Evolutionary conservation across 345 rosid species (phyloP), one percentile per base, ranked within the genome.

Genomic region (Lenwebbia sp.): DNA sequence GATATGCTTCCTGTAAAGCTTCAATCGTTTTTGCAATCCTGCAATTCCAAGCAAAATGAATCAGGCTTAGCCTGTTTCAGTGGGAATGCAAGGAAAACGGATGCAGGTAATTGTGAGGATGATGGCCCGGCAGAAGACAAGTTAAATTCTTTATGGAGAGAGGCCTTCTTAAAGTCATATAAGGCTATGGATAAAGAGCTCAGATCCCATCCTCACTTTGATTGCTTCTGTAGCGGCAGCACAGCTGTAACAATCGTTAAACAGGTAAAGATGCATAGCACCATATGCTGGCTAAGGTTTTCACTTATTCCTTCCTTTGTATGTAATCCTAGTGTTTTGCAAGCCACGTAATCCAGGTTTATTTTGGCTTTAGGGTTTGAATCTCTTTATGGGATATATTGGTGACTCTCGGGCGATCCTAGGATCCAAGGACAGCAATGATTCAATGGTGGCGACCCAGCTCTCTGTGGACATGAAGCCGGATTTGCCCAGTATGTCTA

Each of bases 221-320:
- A 98, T 86, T 96, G 99, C 93, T 96, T 98, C 93, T 98, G 99
- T 86, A 98, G 99, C 86, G 99, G 99, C 86, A 93, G 99, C 92
- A 98, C 99, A 54, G 96, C 99, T 44, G 93, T 96, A 81, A 93
- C 98, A 14, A 88, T 98, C 54, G 92, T 98, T 58, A 98, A 95
- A 92, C 99, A 98, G 96, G 99, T 94, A 89, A 83, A 78, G 25
- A 49, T 84, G 78, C 87, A 87, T 84, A 41, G 81, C 47, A 37
- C 81, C 81, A 70, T 37, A 37, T 19, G 13, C 81, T 70, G 81
- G 13, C 26, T 70, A 37, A 70, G 47, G 25, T 70, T 70, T 70
- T 70, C 81, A 40, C 57, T 37, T 65, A 22, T 15, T 70, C 13
- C 81, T 70, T 37, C 81, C 26, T 37, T 70, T 22, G 4, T 70